phyloP scores from a whole-genome alignment of 441 rosid genomes.

The Isatis lusitanica region DNA sequence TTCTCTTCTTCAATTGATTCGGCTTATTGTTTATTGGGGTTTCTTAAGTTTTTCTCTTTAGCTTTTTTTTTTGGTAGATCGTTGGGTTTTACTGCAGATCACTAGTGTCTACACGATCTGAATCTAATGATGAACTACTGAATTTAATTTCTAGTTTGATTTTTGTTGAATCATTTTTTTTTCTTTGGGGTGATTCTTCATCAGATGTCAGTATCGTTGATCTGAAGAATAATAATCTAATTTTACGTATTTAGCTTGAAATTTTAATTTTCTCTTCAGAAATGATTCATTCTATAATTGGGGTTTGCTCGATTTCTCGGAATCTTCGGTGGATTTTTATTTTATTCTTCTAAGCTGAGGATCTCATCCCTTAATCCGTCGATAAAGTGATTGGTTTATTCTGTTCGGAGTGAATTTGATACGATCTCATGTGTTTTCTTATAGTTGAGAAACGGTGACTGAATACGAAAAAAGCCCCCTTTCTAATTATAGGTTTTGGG shows the following conservation, averaged over 20 bases:
- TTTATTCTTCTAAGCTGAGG: background rate
- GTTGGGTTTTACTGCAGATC: slow-evolving; percentile 3
- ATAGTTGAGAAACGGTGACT: background rate
- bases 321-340: background rate
- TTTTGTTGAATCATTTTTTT: background rate
- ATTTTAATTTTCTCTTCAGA: slow-evolving; percentile 20
- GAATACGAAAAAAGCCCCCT: slow-evolving; percentile 1
- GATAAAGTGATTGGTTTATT: background rate
- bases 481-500: background rate
- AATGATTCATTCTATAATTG: slow-evolving; percentile 19
- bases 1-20: background rate
- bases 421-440: slow-evolving; percentile 19
- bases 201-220: slow-evolving; percentile 7
- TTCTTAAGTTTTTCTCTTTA: too few species aligned
- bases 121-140: background rate
- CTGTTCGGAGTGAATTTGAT: background rate
- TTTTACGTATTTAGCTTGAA: background rate
- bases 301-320: background rate
- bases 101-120: slow-evolving; percentile 18
- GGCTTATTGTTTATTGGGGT: background rate
- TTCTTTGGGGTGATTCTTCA: background rate
- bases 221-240: background rate
- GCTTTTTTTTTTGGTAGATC: slow-evolving; percentile 21
- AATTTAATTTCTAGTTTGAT: background rate
- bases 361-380: slow-evolving; percentile 19